These are phyloP conservation scores for Phaseolus coccineus DNA, from an alignment of 331 rosid genomes.

Conservation along the genomic window DNA sequence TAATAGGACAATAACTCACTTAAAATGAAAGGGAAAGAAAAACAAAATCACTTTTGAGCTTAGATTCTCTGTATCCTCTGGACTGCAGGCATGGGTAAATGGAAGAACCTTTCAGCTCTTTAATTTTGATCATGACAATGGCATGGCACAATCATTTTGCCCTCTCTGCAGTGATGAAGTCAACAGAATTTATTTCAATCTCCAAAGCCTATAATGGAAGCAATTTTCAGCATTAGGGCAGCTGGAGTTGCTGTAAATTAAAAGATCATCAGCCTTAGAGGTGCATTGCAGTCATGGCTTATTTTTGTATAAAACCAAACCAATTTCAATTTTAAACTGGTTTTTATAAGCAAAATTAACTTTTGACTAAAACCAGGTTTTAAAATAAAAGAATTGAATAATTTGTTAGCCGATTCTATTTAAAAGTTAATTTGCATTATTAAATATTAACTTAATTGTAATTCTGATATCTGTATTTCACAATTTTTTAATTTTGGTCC, in stretches of 20 bases:
- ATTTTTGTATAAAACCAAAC: neutral
- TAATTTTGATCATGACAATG: neutral
- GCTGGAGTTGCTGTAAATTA: neutral
- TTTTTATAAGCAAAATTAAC: neutral
- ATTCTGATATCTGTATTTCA: neutral
- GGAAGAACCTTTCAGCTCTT: conserved; percentile 7
- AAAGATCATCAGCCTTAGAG: neutral
- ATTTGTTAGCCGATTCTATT: neutral
- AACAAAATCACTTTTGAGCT: neutral
- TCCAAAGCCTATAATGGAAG: neutral
- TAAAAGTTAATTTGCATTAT: neutral
- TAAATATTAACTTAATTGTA: neutral
- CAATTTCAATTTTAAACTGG: neutral
- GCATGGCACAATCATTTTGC: neutral
- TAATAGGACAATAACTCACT: neutral
- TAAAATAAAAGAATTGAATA: neutral
- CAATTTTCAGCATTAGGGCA: conserved; percentile 16
- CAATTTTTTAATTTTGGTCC: too few species aligned
- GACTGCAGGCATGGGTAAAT: neutral
- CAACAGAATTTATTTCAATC: neutral
- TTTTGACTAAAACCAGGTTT: neutral
- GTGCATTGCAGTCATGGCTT: neutral
- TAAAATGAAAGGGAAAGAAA: neutral
- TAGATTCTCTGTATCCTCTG: neutral
- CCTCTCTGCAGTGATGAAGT: neutral